Percentiles rank a stretch among this genome's conserved stretches.
Conservation (phyloP, 371 early-diverging fungal species). For the Apophysomyces variabilis region DNA sequence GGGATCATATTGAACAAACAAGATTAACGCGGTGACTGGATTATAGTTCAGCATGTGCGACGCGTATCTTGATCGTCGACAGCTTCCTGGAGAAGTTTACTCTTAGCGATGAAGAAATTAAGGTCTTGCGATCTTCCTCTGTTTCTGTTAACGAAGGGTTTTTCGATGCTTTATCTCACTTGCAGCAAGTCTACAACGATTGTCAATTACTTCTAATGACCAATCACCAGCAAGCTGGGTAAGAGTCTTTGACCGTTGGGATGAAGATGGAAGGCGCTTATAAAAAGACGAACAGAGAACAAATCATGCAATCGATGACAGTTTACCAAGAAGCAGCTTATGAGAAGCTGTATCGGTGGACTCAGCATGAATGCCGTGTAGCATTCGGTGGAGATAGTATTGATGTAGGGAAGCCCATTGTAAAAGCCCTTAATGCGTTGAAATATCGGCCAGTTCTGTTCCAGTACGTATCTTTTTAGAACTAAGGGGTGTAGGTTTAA, state of each 20-base stretch:
- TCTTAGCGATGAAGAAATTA: constrained; percentile 67
- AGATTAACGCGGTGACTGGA: not conserved
- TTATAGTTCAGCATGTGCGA: constrained; percentile 54
- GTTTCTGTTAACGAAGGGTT: constrained; percentile 62
- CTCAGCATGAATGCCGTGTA: constrained; percentile 69
- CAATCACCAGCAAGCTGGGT: constrained; percentile 81
- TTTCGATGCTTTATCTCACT: constrained; percentile 74
- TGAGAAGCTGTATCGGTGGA: constrained; percentile 82
- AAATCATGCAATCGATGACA: constrained; percentile 81
- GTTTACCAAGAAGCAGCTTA: constrained; percentile 76
- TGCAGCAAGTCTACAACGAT: constrained; percentile 77
- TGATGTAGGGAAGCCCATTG: constrained; percentile 70
- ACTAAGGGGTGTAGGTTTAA: not conserved
- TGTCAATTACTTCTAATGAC: constrained; percentile 79
- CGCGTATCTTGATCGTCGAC: constrained; percentile 55
- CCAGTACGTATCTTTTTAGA: constrained; percentile 52
- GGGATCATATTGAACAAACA: not conserved
- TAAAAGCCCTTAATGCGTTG: constrained; percentile 72
- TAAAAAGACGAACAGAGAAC: constrained; percentile 21
- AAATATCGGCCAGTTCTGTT: constrained; percentile 77
- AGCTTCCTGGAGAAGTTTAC: constrained; percentile 74
- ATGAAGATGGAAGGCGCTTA: not conserved
- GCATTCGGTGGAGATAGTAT: constrained; percentile 73
- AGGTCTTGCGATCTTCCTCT: constrained; percentile 55
- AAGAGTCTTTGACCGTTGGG: constrained; percentile 8